Evolutionary conservation across 352 stramenopile species (phyloP), one percentile per base, ranked within the genome.

Genomic region (Blastocystis sp.): DNA sequence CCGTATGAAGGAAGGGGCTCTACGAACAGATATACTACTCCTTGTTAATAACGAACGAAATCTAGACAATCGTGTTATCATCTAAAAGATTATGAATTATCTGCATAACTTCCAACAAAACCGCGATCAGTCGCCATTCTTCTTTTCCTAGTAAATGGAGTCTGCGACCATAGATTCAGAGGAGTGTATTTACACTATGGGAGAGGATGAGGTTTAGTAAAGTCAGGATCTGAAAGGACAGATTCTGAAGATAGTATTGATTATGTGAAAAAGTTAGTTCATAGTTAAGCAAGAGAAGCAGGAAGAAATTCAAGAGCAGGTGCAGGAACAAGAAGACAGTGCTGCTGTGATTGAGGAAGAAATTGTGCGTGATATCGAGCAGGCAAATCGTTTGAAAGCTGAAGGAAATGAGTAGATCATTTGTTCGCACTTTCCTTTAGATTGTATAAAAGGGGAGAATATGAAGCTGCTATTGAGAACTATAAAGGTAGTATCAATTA

Each of bases 381-480:
- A 39, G 56, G 73, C 73, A 20, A 68, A 30, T 6, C 37, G 47
- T 34, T 85, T 85, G 20, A 85, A 85, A 43, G 47, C 50, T 30
- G 73, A 85, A 45, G 73, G 73, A 24, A 85, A 85, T 37, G 30
- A 54, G 73, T 85, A 13, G 3, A 13, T 7, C 13, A 41, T 45
- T 85, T 7, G 1, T 6, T 11, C 20, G 5, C 2, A 18, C 5
- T 50, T 7, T 53, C 5, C 9, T 39, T 9, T 85, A 85, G 73
- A 64, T 41, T 85, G 56, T 85, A 69, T 43, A 85, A 85, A 43
- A 85, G 69, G 26, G 73, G 73, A 47, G 73, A 85, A 37, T 85
- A 34, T 50, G 56, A 24, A 53, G 30, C 73, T 43, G 73, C 73
- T 11, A 47, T 85, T 43, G 45, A 68, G 24, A 85, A 53, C 26